Evolutionary conservation across 2,329 filamentous ascomycete genomes (phyloP).

Genomic region (Dothideomycetidae sp.): DNA sequence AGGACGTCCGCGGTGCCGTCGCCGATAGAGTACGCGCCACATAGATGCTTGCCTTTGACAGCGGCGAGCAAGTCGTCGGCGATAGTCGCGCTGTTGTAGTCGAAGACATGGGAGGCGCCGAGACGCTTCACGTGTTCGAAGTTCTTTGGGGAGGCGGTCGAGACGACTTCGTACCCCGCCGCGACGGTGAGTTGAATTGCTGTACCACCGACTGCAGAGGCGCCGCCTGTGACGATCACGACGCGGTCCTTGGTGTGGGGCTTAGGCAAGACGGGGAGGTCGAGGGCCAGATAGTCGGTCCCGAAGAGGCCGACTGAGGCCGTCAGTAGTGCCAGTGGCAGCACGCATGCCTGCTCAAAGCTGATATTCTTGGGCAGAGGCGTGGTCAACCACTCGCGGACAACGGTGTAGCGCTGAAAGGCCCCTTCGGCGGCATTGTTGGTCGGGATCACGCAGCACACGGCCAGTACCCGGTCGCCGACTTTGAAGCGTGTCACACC

Average conservation of each 20-base stretch:
- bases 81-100: slow-evolving; percentile 22
- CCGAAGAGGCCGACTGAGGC: slow-evolving; percentile 31
- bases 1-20: slow-evolving; percentile 10
- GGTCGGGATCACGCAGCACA: too few species aligned
- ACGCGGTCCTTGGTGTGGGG: slow-evolving; percentile 25
- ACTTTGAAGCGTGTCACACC: slow-evolving; percentile 33
- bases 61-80: slow-evolving; percentile 27
- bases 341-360: slow-evolving; percentile 27
- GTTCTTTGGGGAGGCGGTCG: slow-evolving; percentile 22
- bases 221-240: slow-evolving; percentile 26
- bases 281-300: slow-evolving; percentile 25
- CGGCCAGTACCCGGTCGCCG: slow-evolving; percentile 41
- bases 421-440: slow-evolving; percentile 8
- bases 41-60: slow-evolving; percentile 28
- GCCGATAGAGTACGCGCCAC: slow-evolving; percentile 22
- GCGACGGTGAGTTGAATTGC: slow-evolving; percentile 24
- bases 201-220: slow-evolving; percentile 22
- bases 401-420: slow-evolving; percentile 24
- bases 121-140: slow-evolving; percentile 19
- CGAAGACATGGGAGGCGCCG: slow-evolving; percentile 20
- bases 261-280: slow-evolving; percentile 23
- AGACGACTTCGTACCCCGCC: slow-evolving; percentile 22
- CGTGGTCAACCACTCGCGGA: slow-evolving; percentile 20
- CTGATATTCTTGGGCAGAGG: slow-evolving; percentile 27
- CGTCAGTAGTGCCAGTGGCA: slow-evolving; percentile 32